Percentiles rank a stretch among this genome's conserved stretches.
Conservation (phyloP, 805 yeast species). For the Candida ipomoeae region DNA sequence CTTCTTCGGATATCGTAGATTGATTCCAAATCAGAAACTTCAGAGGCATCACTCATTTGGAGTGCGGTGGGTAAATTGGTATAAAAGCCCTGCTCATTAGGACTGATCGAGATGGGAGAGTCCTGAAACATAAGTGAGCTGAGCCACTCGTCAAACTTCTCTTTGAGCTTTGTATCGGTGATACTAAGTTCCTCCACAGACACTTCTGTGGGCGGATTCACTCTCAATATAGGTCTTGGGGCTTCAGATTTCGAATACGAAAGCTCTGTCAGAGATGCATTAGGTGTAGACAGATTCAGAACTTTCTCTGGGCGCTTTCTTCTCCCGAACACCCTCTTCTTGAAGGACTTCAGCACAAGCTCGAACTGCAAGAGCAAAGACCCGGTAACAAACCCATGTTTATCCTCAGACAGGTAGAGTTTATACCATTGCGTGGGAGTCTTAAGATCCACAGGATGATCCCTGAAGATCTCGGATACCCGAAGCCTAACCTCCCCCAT, state of each 20-base stretch:
- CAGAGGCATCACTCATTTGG: slow-evolving; percentile 16
- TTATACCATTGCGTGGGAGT: slow-evolving; percentile 43
- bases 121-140: slow-evolving; percentile 26
- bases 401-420: slow-evolving; percentile 36
- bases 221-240: slow-evolving; percentile 2
- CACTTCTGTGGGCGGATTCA: slow-evolving; percentile 5
- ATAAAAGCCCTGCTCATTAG: slow-evolving; percentile 41
- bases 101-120: slow-evolving; percentile 9
- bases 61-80: slow-evolving; percentile 19
- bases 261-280: not conserved
- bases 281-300: not conserved
- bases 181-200: slow-evolving; percentile 6
- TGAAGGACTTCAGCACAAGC: slow-evolving; percentile 20
- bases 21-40: slow-evolving; percentile 33
- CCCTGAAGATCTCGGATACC: slow-evolving; percentile 27
- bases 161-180: not conserved
- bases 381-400: slow-evolving; percentile 46
- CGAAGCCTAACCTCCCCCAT: slow-evolving; percentile 38
- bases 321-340: slow-evolving; percentile 4
- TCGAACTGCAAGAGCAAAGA: slow-evolving; percentile 43
- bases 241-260: slow-evolving; percentile 2
- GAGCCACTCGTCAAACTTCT: slow-evolving; percentile 23
- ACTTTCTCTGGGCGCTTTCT: slow-evolving; percentile 3
- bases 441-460: slow-evolving; percentile 12
- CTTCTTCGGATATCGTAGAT: slow-evolving; percentile 7